phyloP scores from a whole-genome alignment of 169 alveolate species.

The Amoebophrya sp. region DNA sequence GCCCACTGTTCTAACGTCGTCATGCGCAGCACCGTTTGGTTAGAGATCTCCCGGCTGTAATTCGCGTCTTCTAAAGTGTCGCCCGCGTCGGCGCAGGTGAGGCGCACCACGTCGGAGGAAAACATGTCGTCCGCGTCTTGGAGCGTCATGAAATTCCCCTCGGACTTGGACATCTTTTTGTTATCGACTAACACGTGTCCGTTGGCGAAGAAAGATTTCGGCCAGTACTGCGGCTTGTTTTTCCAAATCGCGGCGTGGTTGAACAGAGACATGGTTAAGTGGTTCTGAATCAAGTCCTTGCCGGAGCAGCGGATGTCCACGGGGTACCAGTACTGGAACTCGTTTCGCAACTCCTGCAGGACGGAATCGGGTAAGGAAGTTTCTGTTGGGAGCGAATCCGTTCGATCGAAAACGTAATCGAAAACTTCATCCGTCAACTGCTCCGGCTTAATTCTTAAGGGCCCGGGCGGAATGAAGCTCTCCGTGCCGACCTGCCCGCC shows the following conservation, averaged over 20 bases:
- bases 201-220: conserved; percentile 86
- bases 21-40: conserved; percentile 63
- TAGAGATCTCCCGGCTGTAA: conserved; percentile 57
- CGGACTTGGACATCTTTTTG: conserved; percentile 89
- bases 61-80: conserved; percentile 34
- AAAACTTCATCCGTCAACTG: conserved; percentile 86
- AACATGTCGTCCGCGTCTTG: conserved; percentile 74
- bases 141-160: conserved; percentile 91
- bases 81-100: conserved; percentile 75
- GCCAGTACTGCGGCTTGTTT: conserved; percentile 57
- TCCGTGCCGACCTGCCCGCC: conserved; percentile 63
- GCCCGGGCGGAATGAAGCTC: conserved; percentile 59
- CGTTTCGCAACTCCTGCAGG: conserved; percentile 70
- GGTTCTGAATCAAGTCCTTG: conserved; percentile 97
- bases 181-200: conserved; percentile 90
- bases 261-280: conserved; percentile 94
- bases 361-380: conserved; percentile 58
- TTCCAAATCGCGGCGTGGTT: conserved; percentile 99
- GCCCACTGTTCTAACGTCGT: conserved; percentile 67
- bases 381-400: conserved; percentile 67
- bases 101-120: conserved; percentile 92
- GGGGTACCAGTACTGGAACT: conserved; percentile 87
- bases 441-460: conserved; percentile 71
- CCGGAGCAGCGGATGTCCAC: conserved; percentile 89
- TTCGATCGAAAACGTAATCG: conserved; percentile 84